A percentile compares a stretch with the other conserved stretches of the same genome.
These are phyloP conservation scores for Alternaria sp. DNA, from an alignment of 2,329 filamentous ascomycete genomes.

Conservation along the genomic window DNA sequence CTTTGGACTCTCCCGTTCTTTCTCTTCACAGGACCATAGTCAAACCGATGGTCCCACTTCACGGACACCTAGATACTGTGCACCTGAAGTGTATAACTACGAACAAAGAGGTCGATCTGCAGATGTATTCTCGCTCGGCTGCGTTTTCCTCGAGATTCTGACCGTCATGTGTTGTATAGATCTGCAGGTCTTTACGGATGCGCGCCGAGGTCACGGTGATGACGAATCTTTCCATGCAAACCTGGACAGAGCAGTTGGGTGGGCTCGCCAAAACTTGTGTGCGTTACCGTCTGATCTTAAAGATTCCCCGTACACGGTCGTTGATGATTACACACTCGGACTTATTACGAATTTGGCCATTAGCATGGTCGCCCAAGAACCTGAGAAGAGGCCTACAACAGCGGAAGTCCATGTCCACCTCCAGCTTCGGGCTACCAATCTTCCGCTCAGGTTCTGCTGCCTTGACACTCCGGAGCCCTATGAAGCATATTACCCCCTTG, in stretches of 20 bases:
- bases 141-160: conserved; percentile 28
- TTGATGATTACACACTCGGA: too few relatives aligned
- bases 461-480: too few relatives aligned
- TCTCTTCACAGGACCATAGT: conserved; percentile 18
- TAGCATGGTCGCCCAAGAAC: background rate
- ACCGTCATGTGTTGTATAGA: rapidly evolving
- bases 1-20: conserved; percentile 31
- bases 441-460: too few relatives aligned
- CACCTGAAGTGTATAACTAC: conserved; percentile 21
- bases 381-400: background rate
- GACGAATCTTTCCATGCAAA: conserved; percentile 21
- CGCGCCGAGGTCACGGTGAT: conserved; percentile 1
- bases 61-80: background rate
- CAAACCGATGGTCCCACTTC: conserved; percentile 28
- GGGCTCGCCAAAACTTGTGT: background rate
- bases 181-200: conserved; percentile 12
- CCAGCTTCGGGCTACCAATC: too few relatives aligned
- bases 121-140: conserved; percentile 30
- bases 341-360: too few relatives aligned
- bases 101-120: conserved; percentile 25
- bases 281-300: too few relatives aligned
- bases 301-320: too few relatives aligned
- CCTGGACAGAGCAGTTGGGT: background rate
- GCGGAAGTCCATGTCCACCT: background rate
- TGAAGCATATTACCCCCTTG: background rate